phyloP scores from a whole-genome alignment of 192 early-diverging fungal genomes.

The Coemansia sp. region DNA sequence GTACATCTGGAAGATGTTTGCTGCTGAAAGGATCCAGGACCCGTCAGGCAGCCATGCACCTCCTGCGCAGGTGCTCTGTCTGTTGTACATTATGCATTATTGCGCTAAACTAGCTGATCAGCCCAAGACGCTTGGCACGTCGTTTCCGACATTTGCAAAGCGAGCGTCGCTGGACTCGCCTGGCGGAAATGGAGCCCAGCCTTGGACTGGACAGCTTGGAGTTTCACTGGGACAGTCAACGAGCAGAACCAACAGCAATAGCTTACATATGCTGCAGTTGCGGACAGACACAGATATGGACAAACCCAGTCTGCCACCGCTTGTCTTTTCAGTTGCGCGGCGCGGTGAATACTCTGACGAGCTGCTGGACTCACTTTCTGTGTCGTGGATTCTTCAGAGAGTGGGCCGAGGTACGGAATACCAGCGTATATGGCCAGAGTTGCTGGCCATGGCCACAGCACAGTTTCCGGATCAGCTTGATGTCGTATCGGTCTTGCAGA shows the following conservation, averaged over 20 bases:
- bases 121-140: slow-evolving; percentile 7
- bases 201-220: slow-evolving; percentile 12
- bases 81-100: slow-evolving; percentile 50
- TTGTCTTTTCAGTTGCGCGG: slow-evolving; percentile 9
- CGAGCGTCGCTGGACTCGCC: slow-evolving; percentile 4
- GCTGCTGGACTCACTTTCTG: slow-evolving; percentile 45
- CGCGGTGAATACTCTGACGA: slow-evolving; percentile 44
- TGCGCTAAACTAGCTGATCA: slow-evolving; percentile 27
- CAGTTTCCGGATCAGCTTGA: slow-evolving; percentile 51
- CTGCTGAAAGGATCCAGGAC: slow-evolving; percentile 13
- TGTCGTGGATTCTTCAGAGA: slow-evolving; percentile 36
- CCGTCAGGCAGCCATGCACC: slow-evolving; percentile 6
- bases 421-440: slow-evolving; percentile 46
- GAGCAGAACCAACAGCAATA: slow-evolving; percentile 10
- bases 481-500: slow-evolving; percentile 33
- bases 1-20: slow-evolving; percentile 30
- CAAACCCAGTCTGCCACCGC: slow-evolving; percentile 7
- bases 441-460: slow-evolving; percentile 46
- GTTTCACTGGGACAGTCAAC: not conserved
- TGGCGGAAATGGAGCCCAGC: slow-evolving; percentile 4
- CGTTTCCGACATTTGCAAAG: slow-evolving; percentile 4
- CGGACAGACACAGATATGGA: not conserved
- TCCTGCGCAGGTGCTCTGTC: slow-evolving; percentile 29
- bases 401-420: slow-evolving; percentile 24
- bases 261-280: not conserved